Base-by-base conservation (phyloP, 805 yeast species). In the Diddensiella caesifluorescens region DNA sequence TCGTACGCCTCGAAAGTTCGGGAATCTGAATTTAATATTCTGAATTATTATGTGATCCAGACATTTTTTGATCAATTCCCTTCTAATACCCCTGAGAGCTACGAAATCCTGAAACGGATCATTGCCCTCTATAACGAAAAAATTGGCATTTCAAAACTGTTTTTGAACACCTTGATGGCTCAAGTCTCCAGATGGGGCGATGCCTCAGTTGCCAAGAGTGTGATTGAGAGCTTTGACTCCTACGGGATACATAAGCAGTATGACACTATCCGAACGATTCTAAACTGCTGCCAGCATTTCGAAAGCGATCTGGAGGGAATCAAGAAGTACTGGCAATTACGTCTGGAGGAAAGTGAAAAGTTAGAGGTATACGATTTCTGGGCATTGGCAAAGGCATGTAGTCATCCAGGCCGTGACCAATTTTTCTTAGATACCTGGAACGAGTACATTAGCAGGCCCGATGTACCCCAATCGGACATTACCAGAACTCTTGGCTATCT, bases 161-260 rank as follows among this genome's bases (percentile, higher is more conserved):
- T 86, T 55, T 74, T 86, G 61, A 86, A 85, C 60, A 83, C 84
- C 32, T 69, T 84, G 41, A 69, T 85, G 44, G 74, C 85, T 30
- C 79, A 79, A 55, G 73, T 77, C 50, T 75, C 76, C 23, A 64
- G 68, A 46, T 84, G 94, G 94, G 72, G 72, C 41, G 80, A 79
- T 56, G 69, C 77, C 46, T 65, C 67, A n/a, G 79, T 81, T 9
- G 73, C 81, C 44, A 77, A 80, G 51, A 80, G 77, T 47, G 68
- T 84, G 44, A 69, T 80, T 26, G 71, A 72, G 34, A 76, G 79
- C 44, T 84, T 80, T 54, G 70, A 68, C 9, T 55, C 74, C 19
- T 80, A 77, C 57, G 65, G 74, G 34, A 74, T 82, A 42, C 67
- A 69, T 16, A 75, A 77, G 55, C 75, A 88, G 2, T 77, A 77